A percentile compares a stretch with the other conserved stretches of the same genome.
phyloP scores from a whole-genome alignment of 805 yeast genomes.

The Ogataea degrootiae region DNA sequence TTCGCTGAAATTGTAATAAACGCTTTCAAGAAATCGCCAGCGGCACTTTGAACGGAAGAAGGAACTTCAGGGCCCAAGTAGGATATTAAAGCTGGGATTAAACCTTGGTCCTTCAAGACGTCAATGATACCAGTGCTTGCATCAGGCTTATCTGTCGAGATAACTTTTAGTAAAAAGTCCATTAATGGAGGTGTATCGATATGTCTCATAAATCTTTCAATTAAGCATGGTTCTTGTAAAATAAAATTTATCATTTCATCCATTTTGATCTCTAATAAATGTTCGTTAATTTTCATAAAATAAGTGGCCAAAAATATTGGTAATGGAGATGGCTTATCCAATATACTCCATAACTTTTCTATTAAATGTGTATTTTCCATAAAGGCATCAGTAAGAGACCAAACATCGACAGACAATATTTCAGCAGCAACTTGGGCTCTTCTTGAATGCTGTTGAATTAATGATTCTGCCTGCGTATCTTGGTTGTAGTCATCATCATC shows the following conservation, averaged over 20 bases:
- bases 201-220: constrained; percentile 76
- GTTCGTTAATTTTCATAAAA: constrained; percentile 89
- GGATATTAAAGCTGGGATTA: constrained; percentile 69
- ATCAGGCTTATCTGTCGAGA: constrained; percentile 90
- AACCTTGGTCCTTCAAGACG: constrained; percentile 61
- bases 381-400: constrained; percentile 89
- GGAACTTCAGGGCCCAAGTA: constrained; percentile 64
- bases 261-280: constrained; percentile 81
- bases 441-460: constrained; percentile 31
- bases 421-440: constrained; percentile 78
- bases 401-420: constrained; percentile 83
- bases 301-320: constrained; percentile 78
- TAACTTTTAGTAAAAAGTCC: constrained; percentile 85
- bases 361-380: constrained; percentile 68
- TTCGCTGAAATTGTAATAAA: constrained; percentile 92
- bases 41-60: constrained; percentile 81
- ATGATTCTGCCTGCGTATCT: constrained; percentile 29
- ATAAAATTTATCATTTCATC: constrained; percentile 74
- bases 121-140: constrained; percentile 84
- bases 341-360: constrained; percentile 70
- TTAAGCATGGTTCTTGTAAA: constrained; percentile 61
- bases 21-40: constrained; percentile 93
- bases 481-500: constrained; percentile 29
- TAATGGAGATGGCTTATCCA: constrained; percentile 63
- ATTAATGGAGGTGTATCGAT: constrained; percentile 90